Base-by-base conservation (phyloP, 768 basidiomycete genomes). In the Serendipita sp. region DNA sequence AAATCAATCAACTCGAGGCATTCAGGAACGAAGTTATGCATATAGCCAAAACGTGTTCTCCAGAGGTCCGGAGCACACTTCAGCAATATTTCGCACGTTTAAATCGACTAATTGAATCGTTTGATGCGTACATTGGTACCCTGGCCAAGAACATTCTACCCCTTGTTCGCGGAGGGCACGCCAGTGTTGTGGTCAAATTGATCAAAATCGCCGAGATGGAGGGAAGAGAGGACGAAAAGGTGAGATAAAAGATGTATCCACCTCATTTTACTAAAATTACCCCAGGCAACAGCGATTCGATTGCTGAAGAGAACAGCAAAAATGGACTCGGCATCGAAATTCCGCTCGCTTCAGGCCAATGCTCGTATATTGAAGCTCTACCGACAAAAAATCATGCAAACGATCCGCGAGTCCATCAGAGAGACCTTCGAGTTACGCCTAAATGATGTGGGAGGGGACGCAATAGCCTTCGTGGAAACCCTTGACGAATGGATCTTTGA, bases 11-110 rank as follows among this genome's bases (percentile, higher is more conserved):
- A 69, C 85, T 99, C 37, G 94, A 97, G 72, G 80, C 81, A 2
- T 99, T 99, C 75, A 83, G 93, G 1, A 98, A 97, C 70, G 86
- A 95, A 72, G 92, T 92, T 10, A 83, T 97, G 79, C 91, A 93
- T 69, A 87, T 91, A 71, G 94, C 95, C 15, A 95, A 93, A 75
- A 82, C 85, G 65, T 85, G 88, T 3, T 84, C 85, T 13, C 75
- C 82, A 0, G 77, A 80, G 45, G 84, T 85, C 2, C 81, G 85
- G 63, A 75, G 77, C 45, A 91, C 87, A 10, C 77, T 91, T 43
- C 77, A 80, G 4, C 81, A 83, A 58, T 86, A 86, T 78, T 97
- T 99, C 70, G 88, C 91, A 72, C 84, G 88, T 15, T 77, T 98
- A 8, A 88, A 88, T 66, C 82, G 79, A 64, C 78, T 93, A 66